Conservation (phyloP, 1,284 basidiomycete species). For the Neonothopanus nambi region DNA sequence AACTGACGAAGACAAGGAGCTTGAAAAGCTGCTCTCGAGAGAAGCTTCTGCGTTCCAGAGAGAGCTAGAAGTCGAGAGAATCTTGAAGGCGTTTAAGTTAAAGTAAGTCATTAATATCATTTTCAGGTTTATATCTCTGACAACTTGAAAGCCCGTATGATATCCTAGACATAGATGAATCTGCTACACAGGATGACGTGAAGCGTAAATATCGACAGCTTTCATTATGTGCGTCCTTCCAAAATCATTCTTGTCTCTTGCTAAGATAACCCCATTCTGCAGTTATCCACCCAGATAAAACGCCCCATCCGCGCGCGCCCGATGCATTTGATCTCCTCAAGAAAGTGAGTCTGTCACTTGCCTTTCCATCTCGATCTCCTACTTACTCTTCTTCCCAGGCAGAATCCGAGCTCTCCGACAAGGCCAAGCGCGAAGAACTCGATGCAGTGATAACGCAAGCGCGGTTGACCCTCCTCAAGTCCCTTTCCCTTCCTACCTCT, state of each 20-base stretch:
- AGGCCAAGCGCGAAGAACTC: constrained; percentile 72
- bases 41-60: constrained; percentile 83
- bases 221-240: constrained; percentile 69
- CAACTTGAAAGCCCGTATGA: constrained; percentile 65
- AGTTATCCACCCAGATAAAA: constrained; percentile 90
- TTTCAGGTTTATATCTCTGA: background rate
- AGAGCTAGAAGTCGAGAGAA: constrained; percentile 83
- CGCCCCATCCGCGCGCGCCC: constrained; percentile 72
- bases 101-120: constrained; percentile 51
- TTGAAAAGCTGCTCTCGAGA: constrained; percentile 75
- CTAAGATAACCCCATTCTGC: background rate
- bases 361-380: background rate
- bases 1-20: constrained; percentile 35
- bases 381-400: constrained; percentile 46
- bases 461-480: constrained; percentile 60
- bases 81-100: constrained; percentile 81
- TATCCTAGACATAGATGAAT: constrained; percentile 67
- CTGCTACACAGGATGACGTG: constrained; percentile 66
- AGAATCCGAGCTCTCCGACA: constrained; percentile 75
- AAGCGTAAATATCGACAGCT: constrained; percentile 82
- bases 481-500: constrained; percentile 56
- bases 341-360: constrained; percentile 53
- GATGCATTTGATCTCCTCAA: constrained; percentile 85
- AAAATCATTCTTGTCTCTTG: background rate
- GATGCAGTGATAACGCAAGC: constrained; percentile 78